These are phyloP conservation scores for Sisymbrium irio DNA, from an alignment of 345 rosid genomes.

Conservation along the genomic window DNA sequence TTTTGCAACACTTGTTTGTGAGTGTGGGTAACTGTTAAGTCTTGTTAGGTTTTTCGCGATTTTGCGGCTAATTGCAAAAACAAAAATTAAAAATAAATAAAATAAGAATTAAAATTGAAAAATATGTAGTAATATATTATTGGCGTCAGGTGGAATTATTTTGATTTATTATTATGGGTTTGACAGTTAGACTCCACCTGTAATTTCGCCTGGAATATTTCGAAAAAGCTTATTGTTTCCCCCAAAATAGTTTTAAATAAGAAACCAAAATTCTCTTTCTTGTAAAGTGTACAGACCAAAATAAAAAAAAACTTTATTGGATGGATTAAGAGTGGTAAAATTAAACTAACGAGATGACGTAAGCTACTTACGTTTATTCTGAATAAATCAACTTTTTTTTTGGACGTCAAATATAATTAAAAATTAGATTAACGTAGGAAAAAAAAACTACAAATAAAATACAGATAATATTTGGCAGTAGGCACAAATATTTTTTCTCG, in stretches of 20 bases:
- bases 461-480: not conserved
- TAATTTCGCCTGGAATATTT: slow-evolving; percentile 12
- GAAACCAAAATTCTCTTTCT: not conserved
- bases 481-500: not conserved
- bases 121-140: too few species aligned
- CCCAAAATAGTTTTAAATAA: not conserved
- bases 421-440: not conserved
- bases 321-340: not conserved
- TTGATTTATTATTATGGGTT: slow-evolving; percentile 4
- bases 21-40: not conserved
- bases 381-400: too few species aligned
- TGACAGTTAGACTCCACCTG: slow-evolving; percentile 28
- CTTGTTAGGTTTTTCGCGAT: slow-evolving; percentile 1
- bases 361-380: not conserved
- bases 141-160: not conserved
- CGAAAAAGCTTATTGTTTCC: not conserved
- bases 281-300: not conserved
- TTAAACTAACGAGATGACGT: not conserved
- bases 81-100: not conserved
- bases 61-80: not conserved
- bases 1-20: not conserved
- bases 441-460: not conserved
- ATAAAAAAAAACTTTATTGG: not conserved
- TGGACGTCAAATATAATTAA: not conserved
- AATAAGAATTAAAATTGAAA: too few species aligned